Evolutionary conservation across 1,284 basidiomycete species (phyloP), one percentile per base, ranked within the genome.

Genomic region (Meira miltonrushii): DNA sequence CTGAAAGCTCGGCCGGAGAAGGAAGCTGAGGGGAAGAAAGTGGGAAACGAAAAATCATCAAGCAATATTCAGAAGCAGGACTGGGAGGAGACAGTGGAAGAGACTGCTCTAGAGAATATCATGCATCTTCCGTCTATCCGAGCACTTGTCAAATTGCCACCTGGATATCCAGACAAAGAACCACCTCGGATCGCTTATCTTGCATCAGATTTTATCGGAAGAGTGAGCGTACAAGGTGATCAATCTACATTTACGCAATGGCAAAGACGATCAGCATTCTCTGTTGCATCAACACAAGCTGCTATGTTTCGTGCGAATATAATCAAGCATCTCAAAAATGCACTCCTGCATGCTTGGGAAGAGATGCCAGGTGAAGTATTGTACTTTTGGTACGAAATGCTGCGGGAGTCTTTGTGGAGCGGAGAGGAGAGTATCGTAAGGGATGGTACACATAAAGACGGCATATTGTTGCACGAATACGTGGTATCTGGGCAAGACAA

Each of bases 311-410:
- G 43, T 43, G 11, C 13, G 23, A 39, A 11, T n/a, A 19, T 39
- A 17, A 39, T n/a, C 19, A 28, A 48, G 12, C 58, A 57, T 52
- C n/a, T 59, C 1, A 38, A 23, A 15, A 11, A 13, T 1, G 9
- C 49, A 37, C 53, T 62, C 15, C 1, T 21, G 1, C n/a, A 55
- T 28, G 25, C 33, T 41, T 62, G 61, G 61, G 19, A 59, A n/a
- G 56, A 55, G 59, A 23, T 21, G 5, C 54, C 33, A 8, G 51
- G 41, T 5, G 61, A 62, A 43, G 44, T 62, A 1, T 51, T 62
- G 9, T 62, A 28, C 23, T 39, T 38, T 11, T 62, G 58, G 57
- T 44, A 43, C 8, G 61, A 62, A 10, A 59, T 50, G 49, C 17
- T 58, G 3, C 10, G 38, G 5, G 51, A 62, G 21, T 54, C 57